Conservation (phyloP, 2,329 filamentous ascomycete species). For the Talaromyces albobiverticillius region DNA sequence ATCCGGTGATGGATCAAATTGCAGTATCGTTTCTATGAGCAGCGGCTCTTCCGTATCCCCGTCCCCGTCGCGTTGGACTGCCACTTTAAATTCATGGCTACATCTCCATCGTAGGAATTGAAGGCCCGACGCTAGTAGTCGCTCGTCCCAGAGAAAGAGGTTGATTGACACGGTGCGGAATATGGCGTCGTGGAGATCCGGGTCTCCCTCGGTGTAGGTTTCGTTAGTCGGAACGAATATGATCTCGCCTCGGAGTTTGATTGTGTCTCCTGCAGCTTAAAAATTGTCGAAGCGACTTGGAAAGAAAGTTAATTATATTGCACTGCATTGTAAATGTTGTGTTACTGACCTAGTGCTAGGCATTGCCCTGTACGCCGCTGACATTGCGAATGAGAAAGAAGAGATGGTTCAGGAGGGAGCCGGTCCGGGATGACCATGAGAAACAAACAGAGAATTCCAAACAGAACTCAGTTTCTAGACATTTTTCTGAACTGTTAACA, state of each 20-base stretch:
- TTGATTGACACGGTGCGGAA: conserved; percentile 1
- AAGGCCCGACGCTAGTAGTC: background rate
- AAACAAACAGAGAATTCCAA: too few relatives aligned
- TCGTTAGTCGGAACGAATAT: background rate
- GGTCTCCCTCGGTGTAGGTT: background rate
- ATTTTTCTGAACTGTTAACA: too few relatives aligned
- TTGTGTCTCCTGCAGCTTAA: background rate
- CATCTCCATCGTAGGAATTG: conserved; percentile 5
- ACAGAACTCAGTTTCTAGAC: too few relatives aligned
- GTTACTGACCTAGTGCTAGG: background rate
- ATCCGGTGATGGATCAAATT: background rate
- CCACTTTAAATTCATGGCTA: background rate
- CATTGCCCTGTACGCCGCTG: background rate
- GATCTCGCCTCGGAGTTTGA: conserved; percentile 5
- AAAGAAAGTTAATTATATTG: background rate
- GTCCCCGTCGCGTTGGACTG: background rate
- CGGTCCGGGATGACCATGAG: too few relatives aligned
- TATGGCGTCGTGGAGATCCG: background rate
- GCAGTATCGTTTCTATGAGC: background rate
- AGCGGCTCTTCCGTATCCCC: too few relatives aligned
- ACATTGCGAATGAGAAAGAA: background rate
- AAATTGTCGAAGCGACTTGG: background rate
- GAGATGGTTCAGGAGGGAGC: too few relatives aligned
- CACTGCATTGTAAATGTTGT: background rate
- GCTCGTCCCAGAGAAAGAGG: conserved; percentile 5